Evolutionary conservation across 352 stramenopile genomes (phyloP), one percentile per base, ranked within the genome.

Genomic region (Phytophthora palmivora): DNA sequence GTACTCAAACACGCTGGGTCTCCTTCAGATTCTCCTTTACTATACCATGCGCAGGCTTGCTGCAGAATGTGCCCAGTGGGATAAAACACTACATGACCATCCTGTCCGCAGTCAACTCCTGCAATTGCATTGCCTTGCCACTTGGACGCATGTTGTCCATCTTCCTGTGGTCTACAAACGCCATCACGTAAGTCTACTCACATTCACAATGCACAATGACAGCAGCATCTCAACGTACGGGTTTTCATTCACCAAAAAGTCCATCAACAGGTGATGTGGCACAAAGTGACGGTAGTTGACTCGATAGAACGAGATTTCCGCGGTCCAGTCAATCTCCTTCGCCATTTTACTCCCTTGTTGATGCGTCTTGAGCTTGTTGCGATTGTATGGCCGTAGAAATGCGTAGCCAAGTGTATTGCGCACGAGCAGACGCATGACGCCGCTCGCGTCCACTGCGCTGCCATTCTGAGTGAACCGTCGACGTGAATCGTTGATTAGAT

Each of bases 121-220:
- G 77, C 51, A 36, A 92, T 67, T 26, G 76, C 76, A 59, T 92
- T 92, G 61, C 84, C 79, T 54, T 92, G 84, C 71, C 76, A 84
- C 51, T 79, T 81, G 10, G 76, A 74, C 12, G 88, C 47, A 12
- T 54, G 53, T 16, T 50, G 34, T 12, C 43, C 56, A 41, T 67
- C 59, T 22, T 70, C 67, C 30, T 79, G 55, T 1, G 36, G 37
- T 16, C 64, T 84, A 26, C 39, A 34, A 46, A 34, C 11, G 44
- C 8, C 39, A 42, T 14, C 8, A 18, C 6, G 16, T 41, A 10
- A 62, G 24, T 28, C 1, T 11, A 51, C 3, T 32, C 4, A 21
- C 1, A 0, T 41, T 28, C 21, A 2, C 18, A 41, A 24, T 39
- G 26, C 32, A 28, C 19, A 54, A 39, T 64, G 36, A 14, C 37